phyloP scores from a whole-genome alignment of 306 rosid species.

The Benincasa hispida region DNA sequence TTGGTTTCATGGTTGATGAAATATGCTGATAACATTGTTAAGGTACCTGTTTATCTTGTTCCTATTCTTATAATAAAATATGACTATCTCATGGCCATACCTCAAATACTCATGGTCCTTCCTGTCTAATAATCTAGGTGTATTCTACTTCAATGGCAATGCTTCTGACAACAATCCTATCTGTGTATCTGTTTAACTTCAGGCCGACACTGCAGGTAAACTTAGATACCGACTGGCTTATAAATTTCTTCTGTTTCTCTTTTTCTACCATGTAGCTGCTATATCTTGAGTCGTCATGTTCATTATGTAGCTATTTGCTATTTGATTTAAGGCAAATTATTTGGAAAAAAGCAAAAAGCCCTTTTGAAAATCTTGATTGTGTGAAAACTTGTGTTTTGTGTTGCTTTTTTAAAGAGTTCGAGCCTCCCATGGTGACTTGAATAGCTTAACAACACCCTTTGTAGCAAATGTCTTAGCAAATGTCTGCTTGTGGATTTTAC shows the following conservation, averaged over 20 bases:
- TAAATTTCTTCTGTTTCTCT: not conserved
- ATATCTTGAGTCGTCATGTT: not conserved
- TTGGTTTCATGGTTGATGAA: constrained; percentile 95
- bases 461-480: too few relatives aligned
- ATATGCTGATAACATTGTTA: constrained; percentile 92
- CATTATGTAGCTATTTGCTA: not conserved
- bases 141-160: constrained; percentile 97
- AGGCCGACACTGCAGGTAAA: constrained; percentile 81
- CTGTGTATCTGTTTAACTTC: constrained; percentile 68
- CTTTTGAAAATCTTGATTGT: not conserved
- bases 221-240: not conserved
- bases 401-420: not conserved
- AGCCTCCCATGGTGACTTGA: not conserved
- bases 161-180: constrained; percentile 73
- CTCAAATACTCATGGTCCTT: not conserved
- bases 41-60: constrained; percentile 31
- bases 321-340: not conserved
- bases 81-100: too few relatives aligned
- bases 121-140: constrained; percentile 26
- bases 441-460: not conserved
- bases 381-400: not conserved
- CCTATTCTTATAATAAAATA: too few relatives aligned
- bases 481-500: too few relatives aligned
- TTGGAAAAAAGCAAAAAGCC: not conserved
- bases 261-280: not conserved